Base-by-base conservation (phyloP, 257 asterid genomes). In the Fraxinus excelsior region DNA sequence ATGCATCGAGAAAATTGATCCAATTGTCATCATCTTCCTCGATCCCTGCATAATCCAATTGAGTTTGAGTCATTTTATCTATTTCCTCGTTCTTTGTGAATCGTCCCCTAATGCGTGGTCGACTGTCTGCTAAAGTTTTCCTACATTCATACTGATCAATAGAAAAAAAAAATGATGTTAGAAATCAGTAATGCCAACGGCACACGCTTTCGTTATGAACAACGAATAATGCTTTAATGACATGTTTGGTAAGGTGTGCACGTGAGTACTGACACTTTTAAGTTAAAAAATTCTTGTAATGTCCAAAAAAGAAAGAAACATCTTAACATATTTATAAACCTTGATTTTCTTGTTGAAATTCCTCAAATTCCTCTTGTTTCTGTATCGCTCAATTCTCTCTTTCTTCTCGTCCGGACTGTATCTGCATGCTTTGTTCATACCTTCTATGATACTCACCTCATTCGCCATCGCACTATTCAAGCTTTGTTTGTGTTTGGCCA, bases 261-360 rank as follows among this genome's bases (percentile, higher is more conserved):
- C 14, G 9, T 19, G 26, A 35, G 13, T 14, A 13, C 29, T 70
- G 40, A 49, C 60, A 49, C 60, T n/a, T n/a, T n/a, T 51, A 31
- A 31, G 32, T 38, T 9, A 38, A 38, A 37, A 38, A 38, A 44
- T 12, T 12, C 19, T 44, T 44, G 51, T 44, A 44, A 2, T 44
- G 51, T 13, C 19, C 16, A 10, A 6, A 35, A 35, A 35, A 38
- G 11, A 0, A 12, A 42, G 18, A 42, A 42, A 42, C 18, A 12
- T 12, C 2, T 40, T 10, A 40, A 10, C 14, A 16, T 46, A 3
- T 0, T 26, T 38, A 4, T 28, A 13, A 26, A 94, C 98, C 98
- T 94, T 89, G 78, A 95, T 95, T 81, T 91, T 93, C 88, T 95
- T 95, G 82, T 89, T 91, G 91, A 93, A 95, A 51, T 95, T 95